Base-by-base conservation (phyloP, 805 yeast genomes). In the Candida dendrica region DNA sequence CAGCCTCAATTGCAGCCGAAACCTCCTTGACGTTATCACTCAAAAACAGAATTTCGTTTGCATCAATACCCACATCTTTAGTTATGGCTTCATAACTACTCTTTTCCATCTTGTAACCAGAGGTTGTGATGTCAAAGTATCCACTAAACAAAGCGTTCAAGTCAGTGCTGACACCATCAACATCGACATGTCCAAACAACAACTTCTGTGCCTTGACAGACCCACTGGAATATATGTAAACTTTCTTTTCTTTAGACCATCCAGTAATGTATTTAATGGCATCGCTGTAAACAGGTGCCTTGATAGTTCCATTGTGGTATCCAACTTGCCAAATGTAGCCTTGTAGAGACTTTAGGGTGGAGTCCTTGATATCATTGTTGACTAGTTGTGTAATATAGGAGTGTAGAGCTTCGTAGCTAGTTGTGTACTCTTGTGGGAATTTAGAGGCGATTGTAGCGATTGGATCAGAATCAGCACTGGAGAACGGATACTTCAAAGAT, bases 151-250 rank as follows among this genome's bases (percentile, higher is more conserved):
- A 58, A 1, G 61, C 58, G 35, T 75, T 83, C 53, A 87, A 59
- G 58, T 84, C 85, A 11, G 61, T 45, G 19, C 65, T 56, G 8
- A 53, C 59, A 6, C 60, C 59, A 9, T 61, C 61, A 4, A 64
- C 62, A 40, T 64, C 64, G 9, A 84, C 90, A 56, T 84, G 74
- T 0, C 70, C 71, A 55, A 90, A 87, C 43, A 90, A 63, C 46
- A 90, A 64, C 52, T 81, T 83, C 53, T 90, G 98, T 1, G 97
- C 97, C 45, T 79, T 75, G 19, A 90, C 78, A 35, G 93, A 81
- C 1, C 98, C 98, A 22, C 95, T 84, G 0, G 96, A 88, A 63
- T 90, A 90, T 16, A 90, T 87, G 55, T 71, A 84, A 0, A 87
- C 64, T 13, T 27, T 27, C n/a, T 27, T 49, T 1, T 52, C 47